Evolutionary conservation across 2,329 filamentous ascomycete species (phyloP).

Genomic region (Emmonsiellopsis sp.): DNA sequence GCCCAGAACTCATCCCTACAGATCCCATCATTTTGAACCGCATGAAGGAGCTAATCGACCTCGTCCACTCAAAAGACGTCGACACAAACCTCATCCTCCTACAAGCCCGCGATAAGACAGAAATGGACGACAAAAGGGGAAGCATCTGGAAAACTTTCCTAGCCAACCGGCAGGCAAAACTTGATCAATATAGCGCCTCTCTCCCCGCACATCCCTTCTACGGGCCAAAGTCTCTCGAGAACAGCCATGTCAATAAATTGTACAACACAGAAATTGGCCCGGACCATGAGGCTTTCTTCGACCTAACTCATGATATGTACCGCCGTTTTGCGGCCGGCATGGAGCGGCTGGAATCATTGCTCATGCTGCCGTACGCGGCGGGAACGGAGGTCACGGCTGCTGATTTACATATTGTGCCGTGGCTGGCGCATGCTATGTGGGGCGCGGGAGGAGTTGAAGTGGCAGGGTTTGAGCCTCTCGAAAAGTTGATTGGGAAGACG

Average conservation of each 20-base stretch:
- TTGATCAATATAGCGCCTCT: slow-evolving; percentile 6
- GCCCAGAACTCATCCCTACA: slow-evolving; percentile 3
- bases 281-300: slow-evolving; percentile 9
- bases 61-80: slow-evolving; percentile 7
- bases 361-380: slow-evolving; percentile 10
- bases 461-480: slow-evolving; percentile 8
- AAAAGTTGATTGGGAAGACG: slow-evolving; percentile 9
- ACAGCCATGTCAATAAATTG: slow-evolving; percentile 7
- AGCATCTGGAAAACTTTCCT: slow-evolving; percentile 6
- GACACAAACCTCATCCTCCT: slow-evolving; percentile 14
- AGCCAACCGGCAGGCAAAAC: slow-evolving; percentile 5
- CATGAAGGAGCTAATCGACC: slow-evolving; percentile 8
- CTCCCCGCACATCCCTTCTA: slow-evolving; percentile 12
- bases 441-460: slow-evolving; percentile 6
- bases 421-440: slow-evolving; percentile 12
- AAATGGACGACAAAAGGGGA: slow-evolving; percentile 8
- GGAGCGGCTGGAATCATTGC: slow-evolving; percentile 6
- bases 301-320: slow-evolving; percentile 5
- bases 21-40: slow-evolving; percentile 2
- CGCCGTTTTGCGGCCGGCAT: slow-evolving; percentile 5
- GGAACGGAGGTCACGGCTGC: slow-evolving; percentile 9
- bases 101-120: slow-evolving; percentile 10
- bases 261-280: slow-evolving; percentile 2
- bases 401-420: slow-evolving; percentile 12
- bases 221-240: slow-evolving; percentile 3